Evolutionary conservation across 2,329 filamentous ascomycete species (phyloP).

Genomic region (Fusarium chaquense): DNA sequence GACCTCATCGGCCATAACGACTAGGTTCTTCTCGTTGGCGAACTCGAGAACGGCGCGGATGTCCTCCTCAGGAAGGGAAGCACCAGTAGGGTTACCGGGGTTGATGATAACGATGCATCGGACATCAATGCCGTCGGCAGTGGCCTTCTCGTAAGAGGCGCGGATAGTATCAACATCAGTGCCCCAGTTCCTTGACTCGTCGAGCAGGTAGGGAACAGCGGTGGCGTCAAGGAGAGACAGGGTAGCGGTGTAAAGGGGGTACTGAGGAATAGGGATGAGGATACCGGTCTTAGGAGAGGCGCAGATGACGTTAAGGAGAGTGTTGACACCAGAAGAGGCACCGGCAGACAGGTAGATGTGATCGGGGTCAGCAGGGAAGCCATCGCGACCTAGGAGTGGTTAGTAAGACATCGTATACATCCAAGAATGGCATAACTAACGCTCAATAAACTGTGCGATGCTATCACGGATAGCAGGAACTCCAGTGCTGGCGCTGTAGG

Average conservation of each 20-base stretch:
- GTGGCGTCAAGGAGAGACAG: constrained; percentile 86
- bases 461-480: constrained; percentile 88
- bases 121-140: constrained; percentile 82
- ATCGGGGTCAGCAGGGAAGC: constrained; percentile 82
- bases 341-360: constrained; percentile 92
- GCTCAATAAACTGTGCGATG: constrained; percentile 91
- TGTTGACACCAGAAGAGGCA: constrained; percentile 94
- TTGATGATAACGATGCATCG: constrained; percentile 98
- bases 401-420: not conserved
- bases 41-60: constrained; percentile 88
- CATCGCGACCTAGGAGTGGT: constrained; percentile 75
- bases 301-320: constrained; percentile 90
- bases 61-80: constrained; percentile 81
- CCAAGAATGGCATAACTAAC: constrained; percentile 59
- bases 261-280: constrained; percentile 95
- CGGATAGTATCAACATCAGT: constrained; percentile 86
- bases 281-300: constrained; percentile 81
- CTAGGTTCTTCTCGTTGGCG: constrained; percentile 84
- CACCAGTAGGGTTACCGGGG: constrained; percentile 96
- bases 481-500: constrained; percentile 95
- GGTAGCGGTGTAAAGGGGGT: constrained; percentile 96
- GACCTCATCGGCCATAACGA: constrained; percentile 95
- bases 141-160: constrained; percentile 78
- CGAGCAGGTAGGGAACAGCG: constrained; percentile 92
- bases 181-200: constrained; percentile 88